phyloP scores from a whole-genome alignment of 2,329 filamentous ascomycete genomes.

The Claviceps purpurea region DNA sequence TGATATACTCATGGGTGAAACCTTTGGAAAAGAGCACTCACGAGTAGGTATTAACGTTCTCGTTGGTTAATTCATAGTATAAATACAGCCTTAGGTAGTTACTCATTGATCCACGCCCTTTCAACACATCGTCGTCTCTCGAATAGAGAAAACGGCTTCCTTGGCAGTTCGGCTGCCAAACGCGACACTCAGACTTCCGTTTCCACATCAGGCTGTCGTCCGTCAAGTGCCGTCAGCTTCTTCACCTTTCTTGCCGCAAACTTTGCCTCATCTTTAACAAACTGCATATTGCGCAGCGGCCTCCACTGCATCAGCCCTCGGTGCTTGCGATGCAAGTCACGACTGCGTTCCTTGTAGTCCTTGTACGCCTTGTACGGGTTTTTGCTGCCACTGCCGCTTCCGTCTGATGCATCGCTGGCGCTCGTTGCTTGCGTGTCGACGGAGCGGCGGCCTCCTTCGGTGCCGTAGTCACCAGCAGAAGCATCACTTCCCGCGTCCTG shows the following conservation, averaged over 20 bases:
- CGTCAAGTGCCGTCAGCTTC: conserved; percentile 63
- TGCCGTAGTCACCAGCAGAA: conserved; percentile 12
- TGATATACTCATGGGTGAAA: too few relatives aligned
- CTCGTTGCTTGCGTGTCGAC: conserved; percentile 26
- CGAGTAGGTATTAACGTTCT: too few relatives aligned
- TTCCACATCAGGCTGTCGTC: conserved; percentile 78
- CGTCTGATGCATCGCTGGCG: conserved; percentile 17
- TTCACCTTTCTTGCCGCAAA: conserved; percentile 65
- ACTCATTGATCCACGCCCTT: too few relatives aligned
- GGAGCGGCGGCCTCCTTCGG: conserved; percentile 20
- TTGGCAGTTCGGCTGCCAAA: not conserved
- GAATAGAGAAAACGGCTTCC: not conserved
- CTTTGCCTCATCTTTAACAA: conserved; percentile 77
- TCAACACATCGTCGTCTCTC: too few relatives aligned
- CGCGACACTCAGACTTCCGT: conserved; percentile 45
- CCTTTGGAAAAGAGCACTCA: too few relatives aligned
- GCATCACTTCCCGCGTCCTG: conserved; percentile 34
- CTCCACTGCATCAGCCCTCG: conserved; percentile 92
- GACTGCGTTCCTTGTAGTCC: conserved; percentile 53
- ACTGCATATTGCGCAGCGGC: conserved; percentile 71
- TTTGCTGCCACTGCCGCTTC: conserved; percentile 26
- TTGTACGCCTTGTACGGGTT: conserved; percentile 46
- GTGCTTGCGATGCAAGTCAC: conserved; percentile 72
- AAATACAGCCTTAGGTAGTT: too few relatives aligned
- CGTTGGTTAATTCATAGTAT: too few relatives aligned